Evolutionary conservation across 2,329 filamentous ascomycete species (phyloP), one percentile per base, ranked within the genome.

Genomic region (Massarina eburnea): DNA sequence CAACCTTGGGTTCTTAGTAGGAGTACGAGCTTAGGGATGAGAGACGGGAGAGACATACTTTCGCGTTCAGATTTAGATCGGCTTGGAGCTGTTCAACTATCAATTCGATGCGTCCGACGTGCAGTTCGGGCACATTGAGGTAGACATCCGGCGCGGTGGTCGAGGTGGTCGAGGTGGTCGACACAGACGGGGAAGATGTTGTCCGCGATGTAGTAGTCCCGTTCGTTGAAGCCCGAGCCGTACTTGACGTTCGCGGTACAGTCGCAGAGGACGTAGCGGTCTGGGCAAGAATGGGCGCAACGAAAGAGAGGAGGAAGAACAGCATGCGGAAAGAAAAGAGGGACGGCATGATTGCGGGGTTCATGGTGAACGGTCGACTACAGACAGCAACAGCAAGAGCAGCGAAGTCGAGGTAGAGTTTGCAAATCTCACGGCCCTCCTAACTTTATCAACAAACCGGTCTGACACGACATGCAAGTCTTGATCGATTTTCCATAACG

Each of bases 51-150:
- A 26, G 24, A 26, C 24, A 7, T 26, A 26, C 24, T 48, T 80
- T 75, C 26, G 81, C 81, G 39, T 80, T 79, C 2, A 85, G 70
- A 59, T 83, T 84, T 57, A 84, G 72, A 48, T 84, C 78, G 2
- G 80, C 81, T 47, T 73, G 71, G 15, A 84, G 67, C 52, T 82
- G 76, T 53, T 84, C 80, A 3, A 85, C 81, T 37, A 78, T 75
- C 3, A 84, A 71, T 65, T 84, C 81, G 47, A 85, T 84, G 39
- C 73, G 72, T 30, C 78, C 78, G 15, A 85, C 81, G 30, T 77
- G 77, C 7, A 85, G 72, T 51, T 81, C 74, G 0, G 81, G 80
- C 1, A 84, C 77, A 38, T 75, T 77, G 29, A 85, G 75, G 44
- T 76, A 72, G 15, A 84, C 81, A 67, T 85, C 81, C 8, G 81